phyloP scores from a whole-genome alignment of 2,329 filamentous ascomycete species.

The Fusarium sp. region DNA sequence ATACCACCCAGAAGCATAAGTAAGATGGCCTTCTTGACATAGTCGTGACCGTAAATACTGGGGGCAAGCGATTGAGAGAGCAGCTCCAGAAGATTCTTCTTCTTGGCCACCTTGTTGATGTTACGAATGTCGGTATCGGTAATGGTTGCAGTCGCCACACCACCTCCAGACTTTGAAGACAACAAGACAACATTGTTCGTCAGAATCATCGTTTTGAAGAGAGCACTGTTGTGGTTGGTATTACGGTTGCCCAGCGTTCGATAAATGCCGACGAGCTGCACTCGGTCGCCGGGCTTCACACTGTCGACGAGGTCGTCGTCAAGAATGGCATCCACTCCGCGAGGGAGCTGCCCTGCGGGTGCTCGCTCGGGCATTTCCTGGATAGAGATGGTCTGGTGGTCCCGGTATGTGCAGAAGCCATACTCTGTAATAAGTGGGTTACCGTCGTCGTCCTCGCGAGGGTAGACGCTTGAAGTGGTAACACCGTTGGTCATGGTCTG shows the following conservation, averaged over 20 bases:
- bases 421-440: conserved; percentile 96
- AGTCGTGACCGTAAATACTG: conserved; percentile 95
- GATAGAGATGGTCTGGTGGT: conserved; percentile 97
- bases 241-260: conserved; percentile 95
- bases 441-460: conserved; percentile 90
- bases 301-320: conserved; percentile 96
- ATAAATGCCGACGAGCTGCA: conserved; percentile 97
- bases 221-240: conserved; percentile 86
- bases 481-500: conserved; percentile 97
- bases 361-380: conserved; percentile 99
- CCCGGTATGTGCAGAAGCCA: conserved; percentile 92
- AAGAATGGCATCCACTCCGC: conserved; percentile 94
- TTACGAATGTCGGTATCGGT: conserved; percentile 98
- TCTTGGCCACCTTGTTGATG: conserved; percentile 97
- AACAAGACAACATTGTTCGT: conserved; percentile 96
- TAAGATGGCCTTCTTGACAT: conserved; percentile 97
- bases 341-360: conserved; percentile 92
- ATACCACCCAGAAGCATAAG: conserved; percentile 95
- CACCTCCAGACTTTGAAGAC: conserved; percentile 95
- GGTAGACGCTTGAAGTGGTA: conserved; percentile 91
- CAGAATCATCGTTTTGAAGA: conserved; percentile 93
- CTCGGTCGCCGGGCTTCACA: conserved; percentile 93
- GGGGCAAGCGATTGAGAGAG: conserved; percentile 94
- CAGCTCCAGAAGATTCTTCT: conserved; percentile 90
- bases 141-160: conserved; percentile 89